These are phyloP conservation scores for Lipomyces chichibuensis DNA, from an alignment of 805 yeast species.

Conservation along the genomic window DNA sequence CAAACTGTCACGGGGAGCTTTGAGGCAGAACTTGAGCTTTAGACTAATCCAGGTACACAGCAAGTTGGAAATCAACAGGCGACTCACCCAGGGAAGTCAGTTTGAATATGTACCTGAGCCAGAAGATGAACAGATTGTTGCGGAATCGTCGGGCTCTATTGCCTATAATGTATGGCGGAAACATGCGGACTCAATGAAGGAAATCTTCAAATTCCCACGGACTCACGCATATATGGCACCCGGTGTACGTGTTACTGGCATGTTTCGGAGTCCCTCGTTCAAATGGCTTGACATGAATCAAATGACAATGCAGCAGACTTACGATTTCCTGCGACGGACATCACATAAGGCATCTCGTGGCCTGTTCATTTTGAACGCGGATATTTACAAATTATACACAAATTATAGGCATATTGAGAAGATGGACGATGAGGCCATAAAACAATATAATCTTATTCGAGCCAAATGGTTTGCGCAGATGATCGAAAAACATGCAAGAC, in stretches of 20 bases:
- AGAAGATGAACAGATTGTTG: neutral
- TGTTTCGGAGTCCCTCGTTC: neutral
- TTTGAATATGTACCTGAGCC: neutral
- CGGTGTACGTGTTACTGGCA: neutral
- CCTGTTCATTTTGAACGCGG: neutral
- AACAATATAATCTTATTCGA: slow-evolving; percentile 1
- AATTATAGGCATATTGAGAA: neutral
- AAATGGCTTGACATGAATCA: neutral
- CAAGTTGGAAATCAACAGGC: neutral
- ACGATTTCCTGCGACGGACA: neutral
- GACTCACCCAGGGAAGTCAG: neutral
- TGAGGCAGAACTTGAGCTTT: neutral
- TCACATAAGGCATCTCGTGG: neutral
- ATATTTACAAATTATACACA: neutral
- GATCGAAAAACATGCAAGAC: neutral
- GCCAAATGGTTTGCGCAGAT: neutral
- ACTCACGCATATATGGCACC: neutral
- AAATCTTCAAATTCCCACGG: neutral
- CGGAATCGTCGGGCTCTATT: neutral
- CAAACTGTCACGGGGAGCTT: neutral
- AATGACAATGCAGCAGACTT: neutral
- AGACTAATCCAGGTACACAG: neutral
- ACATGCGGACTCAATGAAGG: neutral
- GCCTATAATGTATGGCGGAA: neutral
- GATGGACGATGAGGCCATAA: neutral